Evolutionary conservation across 352 stramenopile species (phyloP).

Genomic region (Phytophthora ramorum): DNA sequence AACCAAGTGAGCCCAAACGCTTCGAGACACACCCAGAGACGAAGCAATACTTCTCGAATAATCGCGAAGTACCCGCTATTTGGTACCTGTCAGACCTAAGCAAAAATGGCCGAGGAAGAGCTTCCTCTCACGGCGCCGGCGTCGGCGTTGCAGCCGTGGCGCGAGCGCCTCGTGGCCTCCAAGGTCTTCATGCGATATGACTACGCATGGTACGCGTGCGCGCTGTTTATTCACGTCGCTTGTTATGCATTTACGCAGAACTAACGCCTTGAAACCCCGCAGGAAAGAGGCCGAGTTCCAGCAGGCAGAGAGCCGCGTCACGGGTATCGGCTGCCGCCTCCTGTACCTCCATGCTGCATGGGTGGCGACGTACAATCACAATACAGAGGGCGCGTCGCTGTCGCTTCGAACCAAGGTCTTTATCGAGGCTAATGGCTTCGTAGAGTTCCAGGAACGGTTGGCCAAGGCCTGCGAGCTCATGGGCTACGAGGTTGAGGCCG

Average conservation of each 20-base stretch:
- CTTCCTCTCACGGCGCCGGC: conserved; percentile 26
- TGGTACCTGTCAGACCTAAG: background rate
- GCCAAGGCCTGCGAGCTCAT: conserved; percentile 53
- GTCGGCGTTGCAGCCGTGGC: conserved; percentile 40
- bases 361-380: conserved; percentile 35
- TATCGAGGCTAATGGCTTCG: conserved; percentile 65
- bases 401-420: conserved; percentile 31
- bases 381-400: background rate
- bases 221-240: conserved; percentile 8
- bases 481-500: conserved; percentile 48
- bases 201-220: conserved; percentile 70
- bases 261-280: background rate
- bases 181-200: conserved; percentile 87
- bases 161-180: conserved; percentile 55
- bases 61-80: conserved; percentile 15
- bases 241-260: conserved; percentile 18
- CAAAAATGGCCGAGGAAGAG: conserved; percentile 10
- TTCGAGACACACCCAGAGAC: conserved; percentile 20
- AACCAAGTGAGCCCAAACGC: background rate
- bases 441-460: conserved; percentile 50
- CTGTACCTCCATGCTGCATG: conserved; percentile 75
- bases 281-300: conserved; percentile 80
- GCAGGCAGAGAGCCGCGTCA: conserved; percentile 51
- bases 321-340: conserved; percentile 68
- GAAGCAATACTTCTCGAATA: conserved; percentile 36